Evolutionary conservation across 1,284 basidiomycete species (phyloP), one percentile per base, ranked within the genome.

Genomic region (Tylopilus sp.): DNA sequence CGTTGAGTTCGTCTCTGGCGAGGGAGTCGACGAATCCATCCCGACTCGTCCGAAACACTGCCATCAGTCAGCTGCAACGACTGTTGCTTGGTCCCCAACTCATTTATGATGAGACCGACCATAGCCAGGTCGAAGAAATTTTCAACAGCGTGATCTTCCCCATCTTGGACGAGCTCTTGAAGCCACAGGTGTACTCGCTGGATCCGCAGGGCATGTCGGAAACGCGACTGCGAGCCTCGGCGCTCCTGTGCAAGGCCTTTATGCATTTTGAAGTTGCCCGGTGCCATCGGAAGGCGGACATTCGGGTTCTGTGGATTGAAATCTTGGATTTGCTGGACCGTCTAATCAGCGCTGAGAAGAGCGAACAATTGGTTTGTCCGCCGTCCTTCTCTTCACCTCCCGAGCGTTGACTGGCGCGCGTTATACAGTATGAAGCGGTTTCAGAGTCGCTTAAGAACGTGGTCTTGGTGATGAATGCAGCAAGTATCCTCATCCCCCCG

Each of bases 401-500:
- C 17, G n/a, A 35, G 44, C 59, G 51, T 62, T 57, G 42, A 54
- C 50, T 9, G 15, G 33, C 9, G 39, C 20, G 44, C 26, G 8
- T n/a, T 35, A 18, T 51, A 2, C 56, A 94, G 92, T 85, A 88
- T 63, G 95, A 99, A 68, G 94, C 94, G 0, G 80, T 97, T 26
- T 91, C 91, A 0, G 96, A 99, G 70, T 94, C 93, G 7, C 77
- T 99, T 58, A 99, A 99, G 73, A 99, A 99, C 66, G 90, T 97
- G 30, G 72, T 99, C 21, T 79, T 99, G 45, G 96, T 99, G 39
- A 95, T 99, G 93, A 85, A 94, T 63, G 89, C 92, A 1, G 85
- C 86, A 0, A 79, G 81, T 4, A 82, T 95, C 48, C 79, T 98
- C 18, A 77, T 92, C 4, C 88, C 88, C 1, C 86, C 89, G 8